Evolutionary conservation across 768 basidiomycete genomes (phyloP), one percentile per base, ranked within the genome.

Genomic region (Macrolepiota fuliginosa): DNA sequence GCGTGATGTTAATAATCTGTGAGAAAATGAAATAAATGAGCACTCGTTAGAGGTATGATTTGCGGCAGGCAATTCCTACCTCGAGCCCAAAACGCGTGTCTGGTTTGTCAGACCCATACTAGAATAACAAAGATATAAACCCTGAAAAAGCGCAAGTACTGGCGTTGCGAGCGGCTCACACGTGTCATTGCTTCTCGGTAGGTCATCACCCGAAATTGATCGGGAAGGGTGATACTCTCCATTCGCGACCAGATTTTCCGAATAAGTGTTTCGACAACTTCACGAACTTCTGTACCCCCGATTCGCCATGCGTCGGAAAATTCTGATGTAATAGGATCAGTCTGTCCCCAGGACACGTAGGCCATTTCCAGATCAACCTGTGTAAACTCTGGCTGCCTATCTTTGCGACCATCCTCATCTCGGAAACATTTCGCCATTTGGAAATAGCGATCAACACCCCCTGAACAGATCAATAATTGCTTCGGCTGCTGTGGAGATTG

Each of bases 401-500:
- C 96, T 73, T 91, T 95, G 60, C 96, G 83, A 3, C 95, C 94
- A 69, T 93, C 94, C 74, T 98, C 96, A 73, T 98, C 96, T 49
- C 96, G 85, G 80, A 98, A 98, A 75, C 96, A 98, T 65, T 86
- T 86, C 13, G 96, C 96, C 56, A 98, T 81, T 72, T 98, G 96
- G 75, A 86, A 98, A 74, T 98, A 98, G 65, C 83, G 86, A 69
- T 94, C 90, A n/a, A 96, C 81, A 2, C 82, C 87, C 17, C 95
- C 96, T 9, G 95, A 96, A 64, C 89, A 89, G 24, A 97, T 91
- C 59, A 98, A 81, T 4, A 97, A 80, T 70, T 97, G 96, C 72
- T 97, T 98, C 2, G 94, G 94, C 73, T 96, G 95, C 71, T 98
- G 96, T 2, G 96, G 96, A 0, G 95, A 97, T 74, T 97, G 96